These are phyloP conservation scores for Leishmania amazonensis DNA, from an alignment of 208 protist genomes.

Conservation along the genomic window DNA sequence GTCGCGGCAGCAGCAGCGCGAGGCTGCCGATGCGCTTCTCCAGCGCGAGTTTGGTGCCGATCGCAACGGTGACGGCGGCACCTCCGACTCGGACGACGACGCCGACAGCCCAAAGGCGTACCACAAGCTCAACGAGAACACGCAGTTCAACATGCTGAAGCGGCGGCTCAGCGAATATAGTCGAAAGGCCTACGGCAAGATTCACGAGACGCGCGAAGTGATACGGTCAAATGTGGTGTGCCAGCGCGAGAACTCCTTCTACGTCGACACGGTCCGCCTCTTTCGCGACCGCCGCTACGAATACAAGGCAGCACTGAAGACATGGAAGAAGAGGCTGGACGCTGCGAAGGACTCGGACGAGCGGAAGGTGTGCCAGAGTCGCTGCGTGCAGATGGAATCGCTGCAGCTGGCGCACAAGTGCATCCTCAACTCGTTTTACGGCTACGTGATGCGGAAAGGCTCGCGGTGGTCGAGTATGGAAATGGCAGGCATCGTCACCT, in stretches of 20 bases:
- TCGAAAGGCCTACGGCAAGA: constrained; percentile 97
- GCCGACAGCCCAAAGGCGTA: constrained; percentile 69
- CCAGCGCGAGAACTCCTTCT: constrained; percentile 99
- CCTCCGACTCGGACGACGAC: constrained; percentile 39
- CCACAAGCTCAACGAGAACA: constrained; percentile 88
- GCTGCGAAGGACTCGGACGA: constrained; percentile 86
- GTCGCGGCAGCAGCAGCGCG: constrained; percentile 55
- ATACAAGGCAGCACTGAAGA: constrained; percentile 98
- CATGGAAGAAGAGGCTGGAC: constrained; percentile 93
- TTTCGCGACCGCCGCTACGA: constrained; percentile 99
- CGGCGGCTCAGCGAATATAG: constrained; percentile 97
- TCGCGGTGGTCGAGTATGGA: constrained; percentile 99
- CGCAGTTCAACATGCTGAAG: constrained; percentile 94
- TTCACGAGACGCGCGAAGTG: constrained; percentile 93
- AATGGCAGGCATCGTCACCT: constrained; percentile 99
- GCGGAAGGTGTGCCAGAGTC: constrained; percentile 86
- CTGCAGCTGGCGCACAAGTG: constrained; percentile 99
- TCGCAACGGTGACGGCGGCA: constrained; percentile 20
- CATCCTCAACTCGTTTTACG: constrained; percentile 99
- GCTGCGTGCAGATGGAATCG: constrained; percentile 99
- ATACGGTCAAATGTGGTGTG: constrained; percentile 96
- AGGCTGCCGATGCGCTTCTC: constrained; percentile 69
- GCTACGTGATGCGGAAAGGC: constrained; percentile 99
- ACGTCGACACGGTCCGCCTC: constrained; percentile 98
- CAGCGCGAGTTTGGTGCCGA: constrained; percentile 35